A percentile compares a stretch with the other conserved stretches of the same genome.
Evolutionary conservation across 305 asterid species (phyloP).

Genomic region (Solanum aculeatissimum): DNA sequence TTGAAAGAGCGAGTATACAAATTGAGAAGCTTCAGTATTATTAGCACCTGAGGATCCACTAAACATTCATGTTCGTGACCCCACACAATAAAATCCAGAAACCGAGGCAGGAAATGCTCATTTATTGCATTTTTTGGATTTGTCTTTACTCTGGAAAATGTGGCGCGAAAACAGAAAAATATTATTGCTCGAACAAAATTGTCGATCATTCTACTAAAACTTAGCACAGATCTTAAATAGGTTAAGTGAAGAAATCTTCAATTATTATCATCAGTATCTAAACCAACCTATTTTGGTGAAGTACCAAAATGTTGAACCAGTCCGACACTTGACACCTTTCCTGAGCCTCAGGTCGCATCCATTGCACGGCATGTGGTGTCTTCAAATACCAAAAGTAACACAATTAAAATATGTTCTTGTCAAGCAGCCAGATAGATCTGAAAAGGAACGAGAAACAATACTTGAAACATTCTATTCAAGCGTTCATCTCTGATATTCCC

Average conservation of each 20-base stretch:
- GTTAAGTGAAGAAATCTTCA: slow-evolving; percentile 1
- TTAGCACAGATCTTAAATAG: neutral
- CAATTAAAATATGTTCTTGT: neutral
- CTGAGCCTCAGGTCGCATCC: slow-evolving; percentile 97
- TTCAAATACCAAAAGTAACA: slow-evolving; percentile 19
- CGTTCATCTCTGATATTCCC: slow-evolving; percentile 99
- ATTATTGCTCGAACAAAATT: neutral
- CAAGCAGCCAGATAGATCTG: neutral
- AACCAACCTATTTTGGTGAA: slow-evolving; percentile 81
- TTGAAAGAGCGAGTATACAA: neutral
- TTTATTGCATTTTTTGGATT: slow-evolving; percentile 97
- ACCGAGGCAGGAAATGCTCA: slow-evolving; percentile 93
- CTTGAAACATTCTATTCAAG: slow-evolving; percentile 97
- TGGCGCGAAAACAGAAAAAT: slow-evolving; percentile 3
- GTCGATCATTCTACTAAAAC: neutral
- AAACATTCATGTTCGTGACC: slow-evolving; percentile 99
- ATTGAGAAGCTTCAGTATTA: neutral
- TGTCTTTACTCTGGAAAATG: slow-evolving; percentile 64
- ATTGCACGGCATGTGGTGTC: slow-evolving; percentile 99
- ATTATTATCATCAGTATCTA: slow-evolving; percentile 1
- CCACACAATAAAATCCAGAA: slow-evolving; percentile 94
- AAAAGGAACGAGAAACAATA: slow-evolving; percentile 15
- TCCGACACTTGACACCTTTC: slow-evolving; percentile 77
- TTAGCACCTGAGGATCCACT: slow-evolving; percentile 89
- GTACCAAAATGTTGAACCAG: slow-evolving; percentile 94